Conservation (phyloP, 495 filamentous ascomycete genomes). For the Aspergillus steynii region DNA sequence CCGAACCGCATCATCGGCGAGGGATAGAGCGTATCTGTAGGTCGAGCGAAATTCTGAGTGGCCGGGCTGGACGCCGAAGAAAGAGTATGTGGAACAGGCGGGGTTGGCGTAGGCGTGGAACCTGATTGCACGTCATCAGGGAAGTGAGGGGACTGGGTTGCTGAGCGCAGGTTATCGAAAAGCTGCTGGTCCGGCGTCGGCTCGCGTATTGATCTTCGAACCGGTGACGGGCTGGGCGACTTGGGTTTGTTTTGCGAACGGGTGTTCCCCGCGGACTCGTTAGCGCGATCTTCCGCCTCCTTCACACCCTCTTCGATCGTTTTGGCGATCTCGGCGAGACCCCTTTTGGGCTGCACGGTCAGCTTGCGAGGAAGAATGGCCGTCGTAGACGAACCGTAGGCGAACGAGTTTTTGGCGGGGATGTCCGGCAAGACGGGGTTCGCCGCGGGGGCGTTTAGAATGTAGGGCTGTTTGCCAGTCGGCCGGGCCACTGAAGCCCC, state of each 20-base stretch:
- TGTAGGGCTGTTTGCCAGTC: slow-evolving; percentile 14
- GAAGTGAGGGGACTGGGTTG: slow-evolving; percentile 22
- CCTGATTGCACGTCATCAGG: slow-evolving; percentile 27
- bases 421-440: slow-evolving; percentile 28
- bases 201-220: slow-evolving; percentile 29
- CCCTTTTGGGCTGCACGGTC: slow-evolving; percentile 19
- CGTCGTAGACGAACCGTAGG: slow-evolving; percentile 34
- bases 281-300: slow-evolving; percentile 25
- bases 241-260: slow-evolving; percentile 16
- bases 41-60: slow-evolving; percentile 23
- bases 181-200: slow-evolving; percentile 49
- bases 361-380: slow-evolving; percentile 29
- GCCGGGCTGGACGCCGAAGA: slow-evolving; percentile 38
- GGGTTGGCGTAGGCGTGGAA: slow-evolving; percentile 41
- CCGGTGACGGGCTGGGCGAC: slow-evolving; percentile 17
- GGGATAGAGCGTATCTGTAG: slow-evolving; percentile 34
- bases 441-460: slow-evolving; percentile 10
- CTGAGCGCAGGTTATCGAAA: slow-evolving; percentile 31
- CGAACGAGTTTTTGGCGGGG: slow-evolving; percentile 32
- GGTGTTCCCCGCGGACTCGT: slow-evolving; percentile 1
- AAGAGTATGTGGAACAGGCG: slow-evolving; percentile 37
- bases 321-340: slow-evolving; percentile 26
- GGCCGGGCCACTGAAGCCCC: slow-evolving; percentile 11
- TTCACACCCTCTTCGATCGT: slow-evolving; percentile 28
- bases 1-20: slow-evolving; percentile 30